Base-by-base conservation (phyloP, 345 rosid species). In the Lepidium didymum region DNA sequence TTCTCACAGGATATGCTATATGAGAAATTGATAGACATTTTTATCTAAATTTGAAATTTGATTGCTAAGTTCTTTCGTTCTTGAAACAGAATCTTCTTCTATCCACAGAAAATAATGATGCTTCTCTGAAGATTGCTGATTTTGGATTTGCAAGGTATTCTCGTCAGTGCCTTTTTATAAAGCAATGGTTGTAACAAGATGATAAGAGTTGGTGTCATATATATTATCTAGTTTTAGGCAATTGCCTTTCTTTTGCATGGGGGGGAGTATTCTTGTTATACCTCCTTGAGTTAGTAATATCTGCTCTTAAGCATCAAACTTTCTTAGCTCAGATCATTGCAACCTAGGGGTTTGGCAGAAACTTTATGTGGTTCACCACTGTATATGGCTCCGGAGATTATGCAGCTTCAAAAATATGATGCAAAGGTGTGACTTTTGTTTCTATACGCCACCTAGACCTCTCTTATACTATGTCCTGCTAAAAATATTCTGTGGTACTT, bases 381-480 rank as follows among this genome's bases (percentile, higher is more conserved):
- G 68, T 95, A 95, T 80, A 95, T 95, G 99, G 99, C 99, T 68
- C 97, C 99, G 6, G 99, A 95, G 85, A 95, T 95, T 79, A 95
- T 95, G 99, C 99, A 89, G 74, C 86, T 85, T 80, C 96, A 89
- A 76, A 95, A 95, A 81, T 95, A 95, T 75, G 99, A 95, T 62
- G 97, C 96, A 13, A 95, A 95, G 97, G 99, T 95, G 78, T 69
- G 67, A 73, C 66, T 51, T 34, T 38, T 55, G 38, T 29, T 42
- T 65, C 15, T 34, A 70, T 51, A 69, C 47, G 12, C 46, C 41
- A 59, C 7, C 7, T 52, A 67, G 41, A 50, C 31, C 66, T 33
- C 40, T 35, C 36, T 62, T 73, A 23, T 71, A 56, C 57, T 15
- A 62, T 59, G 47, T 64, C 71, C 56, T 69, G n/a, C 81, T 81